phyloP scores from a whole-genome alignment of 768 basidiomycete species.

The Amanita thiersii region DNA sequence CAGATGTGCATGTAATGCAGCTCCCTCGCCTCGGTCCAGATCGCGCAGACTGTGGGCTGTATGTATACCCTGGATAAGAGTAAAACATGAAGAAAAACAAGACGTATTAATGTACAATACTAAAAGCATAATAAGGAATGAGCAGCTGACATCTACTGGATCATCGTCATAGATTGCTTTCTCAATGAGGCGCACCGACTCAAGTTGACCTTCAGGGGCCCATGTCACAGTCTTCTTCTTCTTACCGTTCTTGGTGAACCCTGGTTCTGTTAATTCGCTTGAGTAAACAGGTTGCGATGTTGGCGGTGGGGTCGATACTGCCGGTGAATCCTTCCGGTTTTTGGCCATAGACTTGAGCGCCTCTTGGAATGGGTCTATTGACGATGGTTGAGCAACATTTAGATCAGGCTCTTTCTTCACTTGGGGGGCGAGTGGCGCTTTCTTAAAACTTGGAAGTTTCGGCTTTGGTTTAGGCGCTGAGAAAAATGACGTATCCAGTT shows the following conservation, averaged over 20 bases:
- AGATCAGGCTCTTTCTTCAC: slow-evolving; percentile 44
- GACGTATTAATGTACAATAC: slow-evolving; percentile 48
- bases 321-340: slow-evolving; percentile 52
- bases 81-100: slow-evolving; percentile 19
- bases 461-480: slow-evolving; percentile 81
- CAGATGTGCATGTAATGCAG: slow-evolving; percentile 71
- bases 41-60: slow-evolving; percentile 68
- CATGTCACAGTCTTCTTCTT: slow-evolving; percentile 77
- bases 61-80: slow-evolving; percentile 58
- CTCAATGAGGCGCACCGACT: slow-evolving; percentile 73
- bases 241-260: slow-evolving; percentile 36
- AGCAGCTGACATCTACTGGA: slow-evolving; percentile 70
- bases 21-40: slow-evolving; percentile 83
- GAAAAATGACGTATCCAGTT: slow-evolving; percentile 84
- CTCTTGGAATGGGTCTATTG: slow-evolving; percentile 78
- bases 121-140: slow-evolving; percentile 29
- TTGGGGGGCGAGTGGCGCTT: slow-evolving; percentile 40
- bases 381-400: slow-evolving; percentile 69
- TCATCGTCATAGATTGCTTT: slow-evolving; percentile 87
- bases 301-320: slow-evolving; percentile 49
- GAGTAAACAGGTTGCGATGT: slow-evolving; percentile 16
- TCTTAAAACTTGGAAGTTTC: slow-evolving; percentile 82
- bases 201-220: slow-evolving; percentile 68
- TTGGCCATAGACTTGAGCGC: slow-evolving; percentile 70
- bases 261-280: slow-evolving; percentile 26